Evolutionary conservation across 176 grass and related monocot genomes (phyloP).

Genomic region (Lolium rigidum): DNA sequence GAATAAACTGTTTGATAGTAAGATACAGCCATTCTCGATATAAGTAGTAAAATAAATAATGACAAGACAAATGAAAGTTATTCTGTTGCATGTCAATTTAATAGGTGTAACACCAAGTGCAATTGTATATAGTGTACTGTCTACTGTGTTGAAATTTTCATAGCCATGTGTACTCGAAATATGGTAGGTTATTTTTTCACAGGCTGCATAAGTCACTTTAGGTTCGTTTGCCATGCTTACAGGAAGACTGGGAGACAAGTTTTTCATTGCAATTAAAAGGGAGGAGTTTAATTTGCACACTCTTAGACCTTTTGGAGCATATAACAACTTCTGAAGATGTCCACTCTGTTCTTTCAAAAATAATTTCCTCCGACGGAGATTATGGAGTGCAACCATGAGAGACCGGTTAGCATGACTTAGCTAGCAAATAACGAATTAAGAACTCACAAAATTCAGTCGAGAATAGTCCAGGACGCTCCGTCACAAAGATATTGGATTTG

Average conservation of each 20-base stretch:
- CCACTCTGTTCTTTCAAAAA: neutral
- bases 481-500: neutral
- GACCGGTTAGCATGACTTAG: neutral
- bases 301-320: neutral
- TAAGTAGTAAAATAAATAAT: neutral
- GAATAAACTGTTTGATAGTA: neutral
- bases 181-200: neutral
- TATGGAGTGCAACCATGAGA: neutral
- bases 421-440: neutral
- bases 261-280: neutral
- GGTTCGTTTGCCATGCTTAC: neutral
- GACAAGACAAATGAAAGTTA: neutral
- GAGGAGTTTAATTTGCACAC: neutral
- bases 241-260: neutral
- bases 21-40: no score
- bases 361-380: neutral
- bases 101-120: neutral
- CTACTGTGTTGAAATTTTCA: slow-evolving; percentile 16
- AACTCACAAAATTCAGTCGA: neutral
- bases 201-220: neutral
- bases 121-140: neutral
- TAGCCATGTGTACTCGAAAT: neutral
- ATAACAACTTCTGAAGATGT: neutral
- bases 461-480: neutral
- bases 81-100: neutral